Conservation (phyloP, 371 early-diverging fungal genomes). For the Coemansia sp. region DNA sequence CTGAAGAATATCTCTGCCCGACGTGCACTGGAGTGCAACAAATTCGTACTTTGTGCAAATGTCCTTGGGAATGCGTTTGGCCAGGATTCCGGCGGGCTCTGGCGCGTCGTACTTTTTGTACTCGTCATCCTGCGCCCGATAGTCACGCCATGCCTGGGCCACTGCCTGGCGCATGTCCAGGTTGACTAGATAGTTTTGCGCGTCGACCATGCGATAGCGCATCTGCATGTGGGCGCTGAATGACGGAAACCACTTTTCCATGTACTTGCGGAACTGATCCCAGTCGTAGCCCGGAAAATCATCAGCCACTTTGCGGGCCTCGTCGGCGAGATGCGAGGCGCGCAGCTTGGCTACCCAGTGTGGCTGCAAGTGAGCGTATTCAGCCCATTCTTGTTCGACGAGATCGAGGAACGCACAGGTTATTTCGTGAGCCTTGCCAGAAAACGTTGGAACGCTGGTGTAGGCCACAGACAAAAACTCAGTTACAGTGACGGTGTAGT, state of each 20-base stretch:
- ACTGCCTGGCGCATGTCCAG: slow-evolving; percentile 2
- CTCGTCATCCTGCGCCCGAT: not conserved
- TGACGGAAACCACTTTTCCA: slow-evolving; percentile 3
- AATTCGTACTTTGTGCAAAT: not conserved
- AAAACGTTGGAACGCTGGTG: slow-evolving; percentile 1
- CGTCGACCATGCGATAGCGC: slow-evolving; percentile 1
- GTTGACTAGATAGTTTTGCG: not conserved
- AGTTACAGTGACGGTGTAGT: not conserved
- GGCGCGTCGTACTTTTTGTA: not conserved
- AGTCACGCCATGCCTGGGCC: not conserved
- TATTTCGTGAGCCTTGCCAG: not conserved
- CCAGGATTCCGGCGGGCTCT: slow-evolving; percentile 1
- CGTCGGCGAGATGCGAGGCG: not conserved
- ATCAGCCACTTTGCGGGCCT: not conserved
- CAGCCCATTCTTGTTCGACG: not conserved
- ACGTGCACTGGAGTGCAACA: not conserved
- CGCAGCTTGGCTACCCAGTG: slow-evolving; percentile 7
- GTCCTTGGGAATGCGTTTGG: slow-evolving; percentile 3
- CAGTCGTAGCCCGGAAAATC: slow-evolving; percentile 4
- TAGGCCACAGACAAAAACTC: not conserved
- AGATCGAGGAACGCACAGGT: not conserved
- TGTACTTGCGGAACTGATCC: not conserved
- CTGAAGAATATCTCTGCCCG: not conserved
- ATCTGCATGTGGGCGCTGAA: slow-evolving; percentile 1
- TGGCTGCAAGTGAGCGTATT: not conserved